Base-by-base conservation (phyloP, 495 filamentous ascomycete genomes). In the Penicillium herquei region DNA sequence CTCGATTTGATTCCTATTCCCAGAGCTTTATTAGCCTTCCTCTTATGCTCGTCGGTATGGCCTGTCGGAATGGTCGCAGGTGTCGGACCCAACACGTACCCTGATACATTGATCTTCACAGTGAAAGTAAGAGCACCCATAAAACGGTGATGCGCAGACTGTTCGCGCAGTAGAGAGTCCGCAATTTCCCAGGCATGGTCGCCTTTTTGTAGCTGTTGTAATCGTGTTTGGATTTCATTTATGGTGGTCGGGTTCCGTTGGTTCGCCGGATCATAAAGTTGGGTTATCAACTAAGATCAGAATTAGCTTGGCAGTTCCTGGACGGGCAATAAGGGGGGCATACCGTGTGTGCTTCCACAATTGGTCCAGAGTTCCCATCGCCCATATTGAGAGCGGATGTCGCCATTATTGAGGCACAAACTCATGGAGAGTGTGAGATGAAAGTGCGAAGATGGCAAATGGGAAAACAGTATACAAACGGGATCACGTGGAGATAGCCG, bases 111-210 rank as follows among this genome's bases (percentile, higher is more conserved):
- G 47, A 97, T 78, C 73, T 97, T 97, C 45, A 97, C 86, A 13
- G 87, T 94, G 62, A 96, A 90, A 0, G 92, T 97, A 56, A 96
- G 78, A 32, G 93, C 94, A n/a, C 89, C 94, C 68, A 92, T 96
- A 75, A 97, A 98, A 39, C 88, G 84, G 62, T 92, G 84, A 48
- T 91, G 63, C 8, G 55, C 84, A 31, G 86, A 80, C 60, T 85
- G 83, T 3, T 80, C 73, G 56, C 73, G 65, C 16, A 96, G 72
- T 11, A 98, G 78, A 14, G 79, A 80, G 63, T 92, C 83, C 8
- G 90, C 92, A 13, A 98, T 77, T 52, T 88, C 80, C 93, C 92
- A 98, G 49, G 91, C 94, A 63, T 89, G 76, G 0, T 85, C 76
- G 6, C 88, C 87, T 59, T 83, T 83, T 63, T 97, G 92, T 4